Conservation (phyloP, 306 rosid genomes). For the Fragaria nilgerrensis region DNA sequence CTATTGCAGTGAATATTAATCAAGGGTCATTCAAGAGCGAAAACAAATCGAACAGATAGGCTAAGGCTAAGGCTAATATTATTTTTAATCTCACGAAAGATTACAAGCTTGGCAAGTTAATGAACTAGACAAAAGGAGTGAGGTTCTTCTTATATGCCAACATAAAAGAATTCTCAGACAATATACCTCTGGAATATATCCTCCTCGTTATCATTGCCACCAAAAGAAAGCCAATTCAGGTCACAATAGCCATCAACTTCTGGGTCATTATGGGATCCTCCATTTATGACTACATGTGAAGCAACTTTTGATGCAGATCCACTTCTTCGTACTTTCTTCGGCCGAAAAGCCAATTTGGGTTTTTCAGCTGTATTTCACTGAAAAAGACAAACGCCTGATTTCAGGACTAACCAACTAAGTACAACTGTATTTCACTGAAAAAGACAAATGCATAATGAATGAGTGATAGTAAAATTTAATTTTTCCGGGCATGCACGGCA, state of each 20-base stretch:
- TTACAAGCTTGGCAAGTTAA: background rate
- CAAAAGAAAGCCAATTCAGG: slow-evolving; percentile 68
- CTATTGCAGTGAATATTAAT: background rate
- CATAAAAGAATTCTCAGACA: background rate
- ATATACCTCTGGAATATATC: slow-evolving; percentile 70
- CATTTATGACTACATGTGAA: slow-evolving; percentile 48
- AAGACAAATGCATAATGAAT: no score
- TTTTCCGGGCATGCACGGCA: no score
- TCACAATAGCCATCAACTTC: slow-evolving; percentile 50
- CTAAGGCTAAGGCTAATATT: no score
- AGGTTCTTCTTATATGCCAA: slow-evolving; percentile 4
- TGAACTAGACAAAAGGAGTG: background rate
- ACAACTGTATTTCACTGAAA: no score
- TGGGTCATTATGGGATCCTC: slow-evolving; percentile 38
- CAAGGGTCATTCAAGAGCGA: background rate
- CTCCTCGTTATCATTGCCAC: slow-evolving; percentile 53
- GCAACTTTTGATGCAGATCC: slow-evolving; percentile 49
- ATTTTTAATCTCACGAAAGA: no score
- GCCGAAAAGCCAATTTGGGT: slow-evolving; percentile 92
- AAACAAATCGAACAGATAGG: background rate
- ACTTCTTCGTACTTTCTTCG: slow-evolving; percentile 78
- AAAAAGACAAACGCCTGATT: slow-evolving; percentile 23
- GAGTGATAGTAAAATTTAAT: no score
- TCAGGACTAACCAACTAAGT: background rate
- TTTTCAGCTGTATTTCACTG: slow-evolving; percentile 96